Percentiles rank a stretch among this genome's conserved stretches.
Conservation (phyloP, 2,329 filamentous ascomycete genomes). For the Diaporthe ilicicola region DNA sequence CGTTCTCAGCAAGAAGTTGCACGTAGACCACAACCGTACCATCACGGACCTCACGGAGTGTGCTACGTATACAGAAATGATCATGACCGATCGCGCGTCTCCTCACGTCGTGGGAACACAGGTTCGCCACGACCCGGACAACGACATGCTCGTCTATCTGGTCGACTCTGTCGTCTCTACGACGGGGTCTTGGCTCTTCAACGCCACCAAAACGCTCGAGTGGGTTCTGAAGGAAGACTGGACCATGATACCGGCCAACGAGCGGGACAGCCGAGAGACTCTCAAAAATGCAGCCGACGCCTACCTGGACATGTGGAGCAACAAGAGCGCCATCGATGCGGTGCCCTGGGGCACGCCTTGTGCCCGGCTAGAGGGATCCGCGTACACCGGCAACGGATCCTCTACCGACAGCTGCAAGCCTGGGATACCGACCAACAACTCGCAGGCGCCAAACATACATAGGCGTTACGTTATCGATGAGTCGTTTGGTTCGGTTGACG, state of each 20-base stretch:
- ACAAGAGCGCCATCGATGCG: conserved; percentile 39
- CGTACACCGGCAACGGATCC: conserved; percentile 31
- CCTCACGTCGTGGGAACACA: conserved; percentile 35
- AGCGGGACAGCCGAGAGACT: conserved; percentile 38
- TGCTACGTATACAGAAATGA: conserved; percentile 22
- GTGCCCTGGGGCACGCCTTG: conserved; percentile 48
- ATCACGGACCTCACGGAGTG: conserved; percentile 31
- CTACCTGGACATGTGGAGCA: conserved; percentile 46
- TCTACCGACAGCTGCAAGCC: conserved; percentile 26
- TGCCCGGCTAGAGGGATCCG: conserved; percentile 41
- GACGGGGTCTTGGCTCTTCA: conserved; percentile 45
- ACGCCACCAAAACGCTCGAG: conserved; percentile 42
- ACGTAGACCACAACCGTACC: conserved; percentile 42
- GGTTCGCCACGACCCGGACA: conserved; percentile 30
- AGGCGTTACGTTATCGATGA: conserved; percentile 44
- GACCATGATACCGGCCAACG: conserved; percentile 39
- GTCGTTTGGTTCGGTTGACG: conserved; percentile 41
- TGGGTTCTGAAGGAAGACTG: conserved; percentile 43
- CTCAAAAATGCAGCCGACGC: conserved; percentile 43
- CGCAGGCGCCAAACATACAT: conserved; percentile 40
- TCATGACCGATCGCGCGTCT: conserved; percentile 6
- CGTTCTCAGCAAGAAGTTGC: conserved; percentile 38
- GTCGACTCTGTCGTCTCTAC: conserved; percentile 45
- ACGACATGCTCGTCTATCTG: conserved; percentile 27
- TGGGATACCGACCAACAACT: conserved; percentile 3